Percentiles rank a stretch among this genome's conserved stretches.
Evolutionary conservation across 257 asterid species (phyloP).

Genomic region (Apocynum venetum): DNA sequence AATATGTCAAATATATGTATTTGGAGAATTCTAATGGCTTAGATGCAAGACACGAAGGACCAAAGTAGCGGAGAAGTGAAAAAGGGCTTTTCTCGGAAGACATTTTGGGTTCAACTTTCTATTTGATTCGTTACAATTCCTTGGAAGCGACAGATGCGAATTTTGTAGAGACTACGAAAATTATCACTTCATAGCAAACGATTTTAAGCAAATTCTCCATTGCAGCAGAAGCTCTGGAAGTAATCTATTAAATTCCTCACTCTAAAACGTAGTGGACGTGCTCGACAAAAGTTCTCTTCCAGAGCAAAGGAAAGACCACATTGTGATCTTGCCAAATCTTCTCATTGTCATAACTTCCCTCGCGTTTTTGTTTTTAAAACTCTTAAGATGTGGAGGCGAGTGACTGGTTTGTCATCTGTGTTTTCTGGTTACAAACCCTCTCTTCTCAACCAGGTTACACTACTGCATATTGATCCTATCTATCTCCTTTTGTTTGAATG

Average conservation of each 20-base stretch:
- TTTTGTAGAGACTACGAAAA: background rate
- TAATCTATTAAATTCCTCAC: background rate
- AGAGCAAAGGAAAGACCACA: background rate
- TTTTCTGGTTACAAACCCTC: conserved; percentile 37
- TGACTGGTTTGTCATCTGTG: conserved; percentile 42
- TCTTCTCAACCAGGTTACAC: conserved; percentile 44
- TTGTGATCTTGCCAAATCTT: background rate
- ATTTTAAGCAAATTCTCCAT: background rate
- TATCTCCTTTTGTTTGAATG: background rate
- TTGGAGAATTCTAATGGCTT: background rate
- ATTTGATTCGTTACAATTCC: background rate
- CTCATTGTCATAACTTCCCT: conserved; percentile 5
- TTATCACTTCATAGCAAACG: background rate
- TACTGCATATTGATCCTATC: background rate
- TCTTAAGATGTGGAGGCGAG: conserved; percentile 75
- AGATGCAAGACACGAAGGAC: background rate
- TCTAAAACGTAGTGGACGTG: conserved; percentile 1
- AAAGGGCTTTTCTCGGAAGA: background rate
- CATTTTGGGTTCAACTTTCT: background rate
- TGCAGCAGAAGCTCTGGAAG: background rate
- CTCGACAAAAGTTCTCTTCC: conserved; percentile 12
- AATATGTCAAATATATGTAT: background rate
- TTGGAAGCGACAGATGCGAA: background rate
- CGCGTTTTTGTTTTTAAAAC: background rate
- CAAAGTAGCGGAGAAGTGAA: background rate